Evolutionary conservation across 805 yeast species (phyloP).

Genomic region (Candida coleopterorum): DNA sequence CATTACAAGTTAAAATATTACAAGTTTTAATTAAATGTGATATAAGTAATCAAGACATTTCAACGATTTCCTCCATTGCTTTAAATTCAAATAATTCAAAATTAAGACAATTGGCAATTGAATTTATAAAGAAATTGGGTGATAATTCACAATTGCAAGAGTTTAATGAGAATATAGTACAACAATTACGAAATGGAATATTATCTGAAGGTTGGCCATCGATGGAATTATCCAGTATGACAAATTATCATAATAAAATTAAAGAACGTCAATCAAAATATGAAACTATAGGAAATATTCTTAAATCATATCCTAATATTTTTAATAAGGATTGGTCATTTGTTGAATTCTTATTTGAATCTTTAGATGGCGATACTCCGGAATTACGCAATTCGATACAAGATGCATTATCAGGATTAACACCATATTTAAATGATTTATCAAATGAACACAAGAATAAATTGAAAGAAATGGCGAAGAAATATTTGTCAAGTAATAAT

Average conservation of each 20-base stretch:
- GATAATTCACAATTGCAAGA: constrained; percentile 14
- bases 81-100: constrained; percentile 49
- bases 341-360: constrained; percentile 64
- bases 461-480: constrained; percentile 36
- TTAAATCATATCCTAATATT: constrained; percentile 41
- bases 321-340: constrained; percentile 45
- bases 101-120: constrained; percentile 53
- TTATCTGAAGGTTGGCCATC: constrained; percentile 60
- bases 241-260: constrained; percentile 29
- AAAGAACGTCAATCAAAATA: constrained; percentile 61
- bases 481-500: constrained; percentile 24
- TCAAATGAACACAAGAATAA: constrained; percentile 32
- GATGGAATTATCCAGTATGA: constrained; percentile 24
- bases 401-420: constrained; percentile 59
- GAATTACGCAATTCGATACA: constrained; percentile 68
- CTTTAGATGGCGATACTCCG: constrained; percentile 57
- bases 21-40: constrained; percentile 47
- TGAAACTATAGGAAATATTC: constrained; percentile 70
- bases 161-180: constrained; percentile 43
- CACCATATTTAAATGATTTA: constrained; percentile 43
- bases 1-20: constrained; percentile 55
- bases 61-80: constrained; percentile 54
- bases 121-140: constrained; percentile 61
- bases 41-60: constrained; percentile 40
- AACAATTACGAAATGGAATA: constrained; percentile 49